phyloP scores from a whole-genome alignment of 768 basidiomycete genomes.

The Termitomyces eurrhizus region DNA sequence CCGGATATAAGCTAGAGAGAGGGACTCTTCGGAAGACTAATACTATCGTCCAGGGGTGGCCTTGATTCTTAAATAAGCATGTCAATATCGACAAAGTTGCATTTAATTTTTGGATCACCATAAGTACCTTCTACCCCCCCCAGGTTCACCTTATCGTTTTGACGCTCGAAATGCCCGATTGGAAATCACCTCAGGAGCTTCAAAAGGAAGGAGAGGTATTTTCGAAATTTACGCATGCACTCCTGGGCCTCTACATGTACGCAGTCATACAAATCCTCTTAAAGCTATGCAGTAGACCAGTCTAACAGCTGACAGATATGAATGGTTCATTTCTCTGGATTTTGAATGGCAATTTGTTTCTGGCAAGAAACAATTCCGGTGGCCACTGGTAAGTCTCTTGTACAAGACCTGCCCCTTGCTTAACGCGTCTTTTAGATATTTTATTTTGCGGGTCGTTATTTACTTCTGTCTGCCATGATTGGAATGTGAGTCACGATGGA shows the following conservation, averaged over 20 bases:
- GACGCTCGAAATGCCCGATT: slow-evolving; percentile 42
- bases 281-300: not conserved
- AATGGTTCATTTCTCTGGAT: slow-evolving; percentile 55
- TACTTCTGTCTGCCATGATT: slow-evolving; percentile 59
- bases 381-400: slow-evolving; percentile 56
- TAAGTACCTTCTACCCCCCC: not conserved
- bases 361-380: slow-evolving; percentile 54
- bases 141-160: not conserved
- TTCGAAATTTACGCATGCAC: slow-evolving; percentile 50
- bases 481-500: slow-evolving; percentile 50
- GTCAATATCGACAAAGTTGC: not conserved
- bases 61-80: slow-evolving; percentile 1
- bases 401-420: not conserved
- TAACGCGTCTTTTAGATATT: slow-evolving; percentile 39
- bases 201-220: slow-evolving; percentile 41
- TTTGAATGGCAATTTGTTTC: slow-evolving; percentile 63
- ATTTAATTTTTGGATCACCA: not conserved
- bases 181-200: slow-evolving; percentile 47
- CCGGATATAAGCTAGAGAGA: not conserved
- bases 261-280: slow-evolving; percentile 15
- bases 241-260: slow-evolving; percentile 55
- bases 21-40: not conserved
- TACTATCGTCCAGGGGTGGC: not conserved
- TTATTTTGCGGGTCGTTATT: slow-evolving; percentile 66
- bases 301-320: slow-evolving; percentile 41